Conservation (phyloP, 306 rosid species). For the Trifolium dubium region DNA sequence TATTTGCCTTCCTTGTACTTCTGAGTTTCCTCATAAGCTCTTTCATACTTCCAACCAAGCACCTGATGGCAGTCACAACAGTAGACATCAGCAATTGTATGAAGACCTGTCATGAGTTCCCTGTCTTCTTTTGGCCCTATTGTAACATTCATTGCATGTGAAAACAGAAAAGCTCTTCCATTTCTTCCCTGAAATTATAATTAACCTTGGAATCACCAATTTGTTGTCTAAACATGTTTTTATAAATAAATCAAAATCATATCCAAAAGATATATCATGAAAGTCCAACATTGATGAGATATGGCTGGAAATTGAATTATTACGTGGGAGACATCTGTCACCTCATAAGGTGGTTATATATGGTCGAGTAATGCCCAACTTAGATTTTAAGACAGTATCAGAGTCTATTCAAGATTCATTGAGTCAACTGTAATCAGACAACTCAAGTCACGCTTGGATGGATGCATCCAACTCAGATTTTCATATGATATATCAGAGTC, state of each 20-base stretch:
- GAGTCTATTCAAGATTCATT: no score
- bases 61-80: conserved; percentile 59
- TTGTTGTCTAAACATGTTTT: background rate
- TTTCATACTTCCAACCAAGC: conserved; percentile 76
- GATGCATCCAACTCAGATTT: background rate
- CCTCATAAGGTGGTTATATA: no score
- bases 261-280: no score
- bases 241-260: background rate
- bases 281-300: no score
- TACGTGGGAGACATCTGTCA: no score
- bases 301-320: no score
- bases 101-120: conserved; percentile 56
- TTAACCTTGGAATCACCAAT: background rate
- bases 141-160: conserved; percentile 46
- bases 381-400: no score
- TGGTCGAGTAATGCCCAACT: no score
- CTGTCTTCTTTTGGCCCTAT: conserved; percentile 54
- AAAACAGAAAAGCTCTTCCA: conserved; percentile 73
- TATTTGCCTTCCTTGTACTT: conserved; percentile 53
- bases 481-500: no score
- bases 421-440: no score
- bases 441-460: no score
- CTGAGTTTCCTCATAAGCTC: conserved; percentile 58
- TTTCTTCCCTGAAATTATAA: conserved; percentile 60
- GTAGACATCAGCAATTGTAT: conserved; percentile 59